Percentiles rank a stretch among this genome's conserved stretches.
Conservation (phyloP, 2,329 filamentous ascomycete genomes). For the Curvularia spicifera region DNA sequence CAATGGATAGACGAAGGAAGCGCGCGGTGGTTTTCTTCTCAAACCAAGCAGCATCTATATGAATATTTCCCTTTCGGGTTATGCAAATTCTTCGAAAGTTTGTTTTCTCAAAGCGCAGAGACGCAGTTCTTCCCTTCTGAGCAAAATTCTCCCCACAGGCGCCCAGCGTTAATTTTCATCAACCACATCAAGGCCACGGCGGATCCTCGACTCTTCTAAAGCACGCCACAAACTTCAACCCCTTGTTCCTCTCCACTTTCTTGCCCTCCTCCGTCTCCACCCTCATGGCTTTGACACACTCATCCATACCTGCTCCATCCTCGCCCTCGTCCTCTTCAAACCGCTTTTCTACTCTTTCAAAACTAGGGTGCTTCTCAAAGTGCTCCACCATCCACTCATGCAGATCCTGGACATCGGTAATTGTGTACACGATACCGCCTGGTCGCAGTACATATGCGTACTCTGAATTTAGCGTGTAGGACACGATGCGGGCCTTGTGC, state of each 20-base stretch:
- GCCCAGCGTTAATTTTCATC: background rate
- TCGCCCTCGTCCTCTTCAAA: constrained; percentile 63
- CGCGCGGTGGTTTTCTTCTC: background rate
- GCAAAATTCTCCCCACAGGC: too few species aligned
- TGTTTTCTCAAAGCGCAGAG: background rate
- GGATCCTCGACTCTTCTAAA: constrained; percentile 84
- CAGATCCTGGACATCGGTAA: constrained; percentile 95
- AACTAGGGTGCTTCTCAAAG: constrained; percentile 77
- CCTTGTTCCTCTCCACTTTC: constrained; percentile 90
- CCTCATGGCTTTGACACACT: constrained; percentile 76
- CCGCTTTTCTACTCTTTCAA: constrained; percentile 68
- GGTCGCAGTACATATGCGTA: constrained; percentile 88
- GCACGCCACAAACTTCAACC: constrained; percentile 87
- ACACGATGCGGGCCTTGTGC: constrained; percentile 95
- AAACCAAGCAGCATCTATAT: background rate
- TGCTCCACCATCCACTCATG: constrained; percentile 93
- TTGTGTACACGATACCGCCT: constrained; percentile 90
- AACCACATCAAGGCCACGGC: constrained; percentile 74
- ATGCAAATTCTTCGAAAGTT: background rate
- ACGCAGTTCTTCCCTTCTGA: background rate
- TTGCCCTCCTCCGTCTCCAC: constrained; percentile 95
- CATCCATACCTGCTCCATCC: constrained; percentile 70
- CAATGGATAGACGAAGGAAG: background rate
- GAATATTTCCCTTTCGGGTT: background rate
- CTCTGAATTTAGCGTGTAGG: constrained; percentile 84